Percentiles rank a stretch among this genome's conserved stretches.
phyloP scores from a whole-genome alignment of 2,329 filamentous ascomycete genomes.

The Dryadomyces quercivorus region DNA sequence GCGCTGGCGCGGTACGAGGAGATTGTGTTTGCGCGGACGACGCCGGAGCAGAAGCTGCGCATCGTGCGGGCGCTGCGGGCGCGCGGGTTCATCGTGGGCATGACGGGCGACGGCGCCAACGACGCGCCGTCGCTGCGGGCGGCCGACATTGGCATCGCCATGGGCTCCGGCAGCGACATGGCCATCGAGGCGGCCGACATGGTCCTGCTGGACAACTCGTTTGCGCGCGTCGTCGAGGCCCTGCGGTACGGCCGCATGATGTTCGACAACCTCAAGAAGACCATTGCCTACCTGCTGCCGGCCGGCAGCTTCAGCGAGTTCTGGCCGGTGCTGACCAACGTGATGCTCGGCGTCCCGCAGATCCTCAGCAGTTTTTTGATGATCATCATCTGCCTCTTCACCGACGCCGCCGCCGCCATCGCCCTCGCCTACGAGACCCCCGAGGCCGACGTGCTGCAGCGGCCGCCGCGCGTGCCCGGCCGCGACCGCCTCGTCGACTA shows the following conservation, averaged over 20 bases:
- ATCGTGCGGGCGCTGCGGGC: constrained; percentile 66
- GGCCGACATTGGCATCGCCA: constrained; percentile 73
- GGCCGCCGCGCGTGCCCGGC: constrained; percentile 54
- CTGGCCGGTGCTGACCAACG: constrained; percentile 63
- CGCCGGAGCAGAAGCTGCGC: constrained; percentile 66
- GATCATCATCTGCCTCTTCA: constrained; percentile 61
- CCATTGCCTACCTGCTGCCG: constrained; percentile 60
- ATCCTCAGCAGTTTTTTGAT: constrained; percentile 64
- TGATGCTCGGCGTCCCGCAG: constrained; percentile 61
- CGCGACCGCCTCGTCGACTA: constrained; percentile 63
- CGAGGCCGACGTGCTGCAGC: constrained; percentile 61
- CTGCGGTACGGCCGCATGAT: constrained; percentile 62
- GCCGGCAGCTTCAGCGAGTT: constrained; percentile 67
- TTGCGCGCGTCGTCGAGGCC: constrained; percentile 59
- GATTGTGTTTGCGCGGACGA: constrained; percentile 65
- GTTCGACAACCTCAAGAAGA: constrained; percentile 73
- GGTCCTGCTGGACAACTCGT: constrained; percentile 59
- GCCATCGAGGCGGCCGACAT: constrained; percentile 74
- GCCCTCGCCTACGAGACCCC: constrained; percentile 65
- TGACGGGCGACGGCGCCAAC: constrained; percentile 82
- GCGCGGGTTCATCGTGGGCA: constrained; percentile 56
- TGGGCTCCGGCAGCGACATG: constrained; percentile 71
- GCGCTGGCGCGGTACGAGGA: constrained; percentile 52
- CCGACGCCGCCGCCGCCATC: constrained; percentile 62
- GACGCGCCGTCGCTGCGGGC: constrained; percentile 70